phyloP scores from a whole-genome alignment of 345 rosid genomes.

The Anacardium occidentale region DNA sequence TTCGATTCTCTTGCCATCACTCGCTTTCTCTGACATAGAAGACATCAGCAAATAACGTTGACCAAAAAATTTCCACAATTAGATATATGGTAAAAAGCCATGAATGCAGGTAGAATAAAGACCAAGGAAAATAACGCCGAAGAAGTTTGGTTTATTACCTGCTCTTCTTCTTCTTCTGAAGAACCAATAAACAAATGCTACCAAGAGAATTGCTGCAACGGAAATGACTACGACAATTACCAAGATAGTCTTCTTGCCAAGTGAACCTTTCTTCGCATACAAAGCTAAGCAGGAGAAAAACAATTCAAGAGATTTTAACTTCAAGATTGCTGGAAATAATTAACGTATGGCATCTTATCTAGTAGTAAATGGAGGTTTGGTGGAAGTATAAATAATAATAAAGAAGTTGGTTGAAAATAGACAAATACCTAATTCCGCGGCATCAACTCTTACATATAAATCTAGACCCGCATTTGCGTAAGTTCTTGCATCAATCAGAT shows the following conservation, averaged over 20 bases:
- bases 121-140: neutral
- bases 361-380: too few relatives aligned
- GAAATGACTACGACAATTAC: constrained; percentile 9
- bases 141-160: constrained; percentile 4
- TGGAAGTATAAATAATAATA: neutral
- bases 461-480: constrained; percentile 45
- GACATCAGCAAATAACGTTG: neutral
- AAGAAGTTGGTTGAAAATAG: neutral
- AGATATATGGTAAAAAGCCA: neutral
- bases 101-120: neutral
- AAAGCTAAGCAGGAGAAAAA: constrained; percentile 15
- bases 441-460: constrained; percentile 46
- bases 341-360: too few relatives aligned
- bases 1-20: constrained; percentile 5
- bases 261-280: constrained; percentile 2
- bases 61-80: neutral
- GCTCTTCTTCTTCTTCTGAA: constrained; percentile 18
- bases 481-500: constrained; percentile 40
- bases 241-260: neutral
- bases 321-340: too few relatives aligned
- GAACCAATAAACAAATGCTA: neutral
- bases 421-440: constrained; percentile 46
- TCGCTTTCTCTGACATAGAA: constrained; percentile 24
- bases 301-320: too few relatives aligned
- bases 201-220: constrained; percentile 1